Base-by-base conservation (phyloP, 2,329 filamentous ascomycete species). In the Ceratocystis variospora region DNA sequence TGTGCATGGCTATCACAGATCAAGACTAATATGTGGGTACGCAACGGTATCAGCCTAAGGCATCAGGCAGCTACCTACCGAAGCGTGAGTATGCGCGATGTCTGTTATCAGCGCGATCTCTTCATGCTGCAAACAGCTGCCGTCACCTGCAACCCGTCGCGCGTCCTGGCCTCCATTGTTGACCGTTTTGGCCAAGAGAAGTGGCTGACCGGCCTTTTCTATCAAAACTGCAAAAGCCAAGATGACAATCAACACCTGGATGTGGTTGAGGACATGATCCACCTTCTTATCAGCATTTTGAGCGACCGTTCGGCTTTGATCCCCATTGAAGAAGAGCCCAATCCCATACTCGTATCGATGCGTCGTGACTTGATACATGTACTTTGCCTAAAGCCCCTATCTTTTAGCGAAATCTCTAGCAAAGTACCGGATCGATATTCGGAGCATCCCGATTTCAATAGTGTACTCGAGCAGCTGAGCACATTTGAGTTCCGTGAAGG, bases 1-100 rank as follows among this genome's bases (percentile, higher is more conserved):
- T 96, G 91, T 73, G 91, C 90, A 22, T 99, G 94, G 94, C 80
- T 99, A 41, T 89, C 94, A 5, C 95, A 99, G 77, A 97, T 99
- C 85, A 96, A 96, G 75, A 91, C 93, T 19, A 90, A 91, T 63
- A 96, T 97, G 86, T 99, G 95, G 94, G 93, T 99, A 69, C 86
- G 94, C 66, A 99, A 99, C 73, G 94, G 94, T 1, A 90, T 99
- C 73, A 97, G 93, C 71, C 82, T 99, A 63, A 86, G 93, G 48
- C 94, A 99, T 74, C 94, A 99, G 75, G 94, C 95, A 74, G 88
- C 88, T 64, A 94, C 92, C 19, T 99, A 99, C 74, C 87, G 91
- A 17, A 92, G 90, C 50, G 90, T 96, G 15, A 85, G 86, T 10
- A 90, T 95, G 72, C 83, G 94, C 70, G 94, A 99, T 74, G 89